Conservation (phyloP, 192 early-diverging fungal genomes). For the Rhizophagus clarus region DNA sequence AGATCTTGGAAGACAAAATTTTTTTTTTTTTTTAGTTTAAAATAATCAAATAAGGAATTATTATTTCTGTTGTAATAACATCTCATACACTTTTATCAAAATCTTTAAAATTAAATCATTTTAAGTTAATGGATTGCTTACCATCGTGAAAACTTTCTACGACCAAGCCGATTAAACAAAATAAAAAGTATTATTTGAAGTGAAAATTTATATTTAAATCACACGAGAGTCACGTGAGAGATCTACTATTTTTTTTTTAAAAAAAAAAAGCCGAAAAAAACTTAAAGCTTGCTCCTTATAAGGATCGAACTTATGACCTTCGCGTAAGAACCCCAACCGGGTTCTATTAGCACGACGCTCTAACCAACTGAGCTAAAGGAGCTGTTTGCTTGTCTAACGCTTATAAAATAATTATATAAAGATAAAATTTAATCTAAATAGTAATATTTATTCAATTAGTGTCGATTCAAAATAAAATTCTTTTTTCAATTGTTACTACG, state of each 20-base stretch:
- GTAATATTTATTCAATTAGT: too few species aligned
- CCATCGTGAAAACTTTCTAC: neutral
- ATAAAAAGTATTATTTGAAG: neutral
- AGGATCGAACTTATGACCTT: constrained; percentile 33
- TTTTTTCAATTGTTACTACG: too few species aligned
- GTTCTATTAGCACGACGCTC: constrained; percentile 34
- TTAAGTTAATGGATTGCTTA: neutral
- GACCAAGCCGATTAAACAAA: neutral
- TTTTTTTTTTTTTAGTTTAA: neutral
- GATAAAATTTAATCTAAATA: too few species aligned
- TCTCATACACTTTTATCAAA: neutral
- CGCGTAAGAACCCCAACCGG: neutral
- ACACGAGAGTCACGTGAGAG: neutral
- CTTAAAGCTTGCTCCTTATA: neutral
- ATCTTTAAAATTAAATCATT: neutral
- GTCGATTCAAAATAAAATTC: too few species aligned
- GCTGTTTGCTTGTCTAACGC: neutral
- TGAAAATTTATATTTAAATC: neutral
- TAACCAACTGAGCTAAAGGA: constrained; percentile 35
- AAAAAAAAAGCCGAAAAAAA: neutral
- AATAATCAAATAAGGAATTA: neutral
- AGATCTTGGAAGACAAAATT: neutral
- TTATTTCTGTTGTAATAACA: neutral
- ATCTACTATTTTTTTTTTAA: neutral
- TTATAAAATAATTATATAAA: too few species aligned